Evolutionary conservation across 805 yeast genomes (phyloP), one percentile per base, ranked within the genome.

Genomic region (Sporopachydermia lactativora): DNA sequence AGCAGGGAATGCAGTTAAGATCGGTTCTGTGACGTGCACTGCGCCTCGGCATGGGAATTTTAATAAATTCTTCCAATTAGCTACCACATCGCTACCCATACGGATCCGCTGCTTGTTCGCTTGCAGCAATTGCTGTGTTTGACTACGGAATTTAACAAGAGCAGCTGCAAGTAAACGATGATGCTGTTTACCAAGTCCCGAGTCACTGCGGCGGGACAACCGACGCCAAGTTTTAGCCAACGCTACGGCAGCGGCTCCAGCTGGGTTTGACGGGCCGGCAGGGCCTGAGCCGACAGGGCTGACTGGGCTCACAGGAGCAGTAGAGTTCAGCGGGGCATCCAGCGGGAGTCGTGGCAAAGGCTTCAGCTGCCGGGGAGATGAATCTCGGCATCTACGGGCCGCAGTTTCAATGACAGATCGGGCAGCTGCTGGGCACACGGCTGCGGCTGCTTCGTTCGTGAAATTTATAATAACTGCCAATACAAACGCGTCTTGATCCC

Each of bases 381-480:
- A 24, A 11, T 15, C 37, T 11, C 18, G 18, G 14, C 37, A 35
- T 8, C 16, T 8, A 5, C 60, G 71, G 0, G 88, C 75, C 1
- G 81, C 77, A 1, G 73, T 57, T 43, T 76, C 84, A 19, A 81
- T 62, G 44, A 82, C 57, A 43, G 61, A 66, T 57, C 73, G 71
- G 2, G 81, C 65, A 47, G 81, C 89, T 15, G 77, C 58, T 1
- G 92, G 94, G 41, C 81, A 59, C 43, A 56, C 64, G 8, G 56
- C 52, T n/a, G 73, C 64, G n/a, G 77, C 66, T 11, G 77, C 85
- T 57, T 82, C 94, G 54, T 81, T 82, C 52, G 83, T 77, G 53
- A 85, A 81, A 51, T 81, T 81, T 37, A 81, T 68, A 51, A 85
- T 60, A 0, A 84, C 78, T 8, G 92, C 74, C 37, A 86, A 60